These are phyloP conservation scores for Rhodocollybia butyracea DNA, from an alignment of 768 basidiomycete species.

Conservation along the genomic window DNA sequence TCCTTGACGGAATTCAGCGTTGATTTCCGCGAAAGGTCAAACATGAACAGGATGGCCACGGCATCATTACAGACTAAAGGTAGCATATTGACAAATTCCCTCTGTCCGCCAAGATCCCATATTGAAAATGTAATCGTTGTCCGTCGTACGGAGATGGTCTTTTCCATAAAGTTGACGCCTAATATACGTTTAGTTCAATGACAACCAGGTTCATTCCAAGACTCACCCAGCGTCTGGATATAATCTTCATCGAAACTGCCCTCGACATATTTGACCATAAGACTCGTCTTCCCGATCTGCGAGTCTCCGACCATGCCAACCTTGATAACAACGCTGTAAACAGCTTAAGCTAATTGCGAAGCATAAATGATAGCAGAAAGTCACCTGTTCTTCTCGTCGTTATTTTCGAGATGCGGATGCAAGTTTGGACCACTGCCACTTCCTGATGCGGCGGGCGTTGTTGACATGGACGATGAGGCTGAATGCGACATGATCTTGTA, in stretches of 20 bases:
- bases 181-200: slow-evolving; percentile 10
- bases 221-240: slow-evolving; percentile 95
- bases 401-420: slow-evolving; percentile 50
- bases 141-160: slow-evolving; percentile 96
- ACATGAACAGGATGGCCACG: slow-evolving; percentile 99
- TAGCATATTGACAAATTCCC: slow-evolving; percentile 99
- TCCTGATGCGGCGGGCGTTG: slow-evolving; percentile 32
- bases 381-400: slow-evolving; percentile 74
- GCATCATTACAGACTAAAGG: slow-evolving; percentile 98
- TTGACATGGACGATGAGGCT: slow-evolving; percentile 46
- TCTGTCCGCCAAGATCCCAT: slow-evolving; percentile 96
- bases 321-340: slow-evolving; percentile 85
- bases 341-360: slow-evolving; percentile 7
- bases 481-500: slow-evolving; percentile 42
- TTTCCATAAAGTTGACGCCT: slow-evolving; percentile 99
- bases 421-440: slow-evolving; percentile 53
- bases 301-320: slow-evolving; percentile 99
- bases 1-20: slow-evolving; percentile 99
- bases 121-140: slow-evolving; percentile 99
- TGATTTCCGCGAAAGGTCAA: slow-evolving; percentile 95
- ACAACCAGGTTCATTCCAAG: not conserved
- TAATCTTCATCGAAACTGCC: slow-evolving; percentile 99
- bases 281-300: slow-evolving; percentile 97
- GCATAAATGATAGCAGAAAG: not conserved
- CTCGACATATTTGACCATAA: slow-evolving; percentile 99